phyloP scores from a whole-genome alignment of 2,329 filamentous ascomycete species.

The Ophiosphaerella korrae region DNA sequence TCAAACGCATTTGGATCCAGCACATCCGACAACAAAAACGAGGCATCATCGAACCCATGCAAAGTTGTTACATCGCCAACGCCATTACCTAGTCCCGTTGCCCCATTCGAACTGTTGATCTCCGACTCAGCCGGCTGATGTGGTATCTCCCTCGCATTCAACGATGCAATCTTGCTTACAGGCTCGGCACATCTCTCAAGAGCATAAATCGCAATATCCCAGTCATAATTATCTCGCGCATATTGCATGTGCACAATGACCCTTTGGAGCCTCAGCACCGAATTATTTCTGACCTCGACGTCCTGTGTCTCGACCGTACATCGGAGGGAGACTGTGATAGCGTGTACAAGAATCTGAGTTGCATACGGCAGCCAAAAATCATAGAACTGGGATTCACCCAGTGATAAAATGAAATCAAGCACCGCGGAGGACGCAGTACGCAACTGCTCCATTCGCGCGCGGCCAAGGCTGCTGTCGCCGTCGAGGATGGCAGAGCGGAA shows the following conservation, averaged over 20 bases:
- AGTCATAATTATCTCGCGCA: conserved; percentile 57
- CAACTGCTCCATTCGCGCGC: conserved; percentile 51
- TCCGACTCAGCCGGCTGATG: conserved; percentile 10
- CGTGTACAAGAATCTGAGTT: conserved; percentile 59
- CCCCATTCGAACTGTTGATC: background rate
- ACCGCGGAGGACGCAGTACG: conserved; percentile 57
- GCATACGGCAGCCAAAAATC: conserved; percentile 60
- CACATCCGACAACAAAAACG: conserved; percentile 37
- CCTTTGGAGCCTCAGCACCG: conserved; percentile 54
- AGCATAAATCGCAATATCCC: conserved; percentile 62
- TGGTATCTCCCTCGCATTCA: conserved; percentile 28
- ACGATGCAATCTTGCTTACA: conserved; percentile 42
- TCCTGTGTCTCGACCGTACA: conserved; percentile 59
- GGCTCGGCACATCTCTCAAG: conserved; percentile 51
- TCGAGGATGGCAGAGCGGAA: conserved; percentile 36
- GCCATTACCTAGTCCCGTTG: conserved; percentile 1
- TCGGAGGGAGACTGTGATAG: conserved; percentile 58
- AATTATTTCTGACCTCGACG: conserved; percentile 51
- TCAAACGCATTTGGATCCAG: conserved; percentile 43
- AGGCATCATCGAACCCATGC: conserved; percentile 31
- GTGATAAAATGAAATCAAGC: conserved; percentile 55
- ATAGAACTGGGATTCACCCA: conserved; percentile 54
- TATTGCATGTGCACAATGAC: conserved; percentile 55
- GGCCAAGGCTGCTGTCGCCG: conserved; percentile 26
- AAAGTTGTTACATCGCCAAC: conserved; percentile 14